Evolutionary conservation across 192 early-diverging fungal species (phyloP).

Genomic region (Linderina pennispora): DNA sequence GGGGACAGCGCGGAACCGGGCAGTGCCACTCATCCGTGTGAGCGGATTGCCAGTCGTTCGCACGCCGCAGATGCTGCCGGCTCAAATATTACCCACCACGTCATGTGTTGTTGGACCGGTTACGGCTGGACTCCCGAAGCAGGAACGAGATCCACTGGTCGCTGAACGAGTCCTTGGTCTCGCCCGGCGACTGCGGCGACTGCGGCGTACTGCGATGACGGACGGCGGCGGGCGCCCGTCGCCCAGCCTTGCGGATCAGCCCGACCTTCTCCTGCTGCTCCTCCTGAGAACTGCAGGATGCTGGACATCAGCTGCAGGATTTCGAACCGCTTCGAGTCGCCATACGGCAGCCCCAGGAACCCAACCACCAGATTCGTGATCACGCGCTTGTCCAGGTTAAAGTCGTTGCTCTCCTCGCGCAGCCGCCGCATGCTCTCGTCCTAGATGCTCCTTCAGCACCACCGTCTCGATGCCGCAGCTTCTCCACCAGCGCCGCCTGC

Average conservation of each 20-base stretch:
- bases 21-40: no score
- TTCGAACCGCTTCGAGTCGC: conserved; percentile 88
- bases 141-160: conserved; percentile 80
- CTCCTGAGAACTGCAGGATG: conserved; percentile 78
- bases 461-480: conserved; percentile 49
- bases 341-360: conserved; percentile 77
- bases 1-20: no score
- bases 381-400: conserved; percentile 77
- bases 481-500: conserved; percentile 48
- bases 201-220: conserved; percentile 47
- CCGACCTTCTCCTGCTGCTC: conserved; percentile 84
- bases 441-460: conserved; percentile 83
- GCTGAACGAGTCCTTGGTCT: conserved; percentile 62
- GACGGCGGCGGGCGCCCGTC: conserved; percentile 34
- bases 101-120: no score
- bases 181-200: conserved; percentile 10
- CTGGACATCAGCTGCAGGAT: conserved; percentile 85
- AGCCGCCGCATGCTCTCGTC: conserved; percentile 87
- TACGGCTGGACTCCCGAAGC: conserved; percentile 54
- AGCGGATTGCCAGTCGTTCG: no score
- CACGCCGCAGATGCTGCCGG: no score
- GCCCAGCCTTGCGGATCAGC: conserved; percentile 58
- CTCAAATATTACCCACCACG: no score
- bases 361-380: conserved; percentile 87
- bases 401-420: conserved; percentile 70